Percentiles rank a stretch among this genome's conserved stretches.
Conservation (phyloP, 2,329 filamentous ascomycete species). For the Immersiporthe knoxdaviesiana region DNA sequence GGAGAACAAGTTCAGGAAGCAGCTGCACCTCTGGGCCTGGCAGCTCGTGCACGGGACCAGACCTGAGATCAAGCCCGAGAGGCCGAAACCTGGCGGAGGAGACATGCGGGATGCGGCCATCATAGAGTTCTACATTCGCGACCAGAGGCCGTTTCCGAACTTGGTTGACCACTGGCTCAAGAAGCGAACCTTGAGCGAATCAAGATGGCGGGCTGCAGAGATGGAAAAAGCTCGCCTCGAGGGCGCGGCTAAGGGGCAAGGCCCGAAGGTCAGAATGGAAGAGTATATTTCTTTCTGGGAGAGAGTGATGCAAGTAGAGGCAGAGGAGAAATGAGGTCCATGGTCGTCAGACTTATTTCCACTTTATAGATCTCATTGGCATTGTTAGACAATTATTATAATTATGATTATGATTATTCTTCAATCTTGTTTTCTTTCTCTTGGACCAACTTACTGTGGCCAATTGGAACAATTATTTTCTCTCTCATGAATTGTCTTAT, state of each 20-base stretch:
- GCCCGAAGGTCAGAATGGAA: not conserved
- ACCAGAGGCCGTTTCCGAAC: constrained; percentile 6
- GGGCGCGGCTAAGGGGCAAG: not conserved
- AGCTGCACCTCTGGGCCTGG: constrained; percentile 8
- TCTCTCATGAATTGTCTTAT: too few relatives aligned
- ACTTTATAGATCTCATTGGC: not conserved
- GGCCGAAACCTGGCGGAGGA: not conserved
- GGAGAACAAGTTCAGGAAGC: constrained; percentile 7
- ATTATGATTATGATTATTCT: too few relatives aligned
- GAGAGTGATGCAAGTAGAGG: constrained; percentile 1
- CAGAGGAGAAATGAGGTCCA: not conserved
- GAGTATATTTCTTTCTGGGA: not conserved
- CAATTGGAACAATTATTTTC: too few relatives aligned
- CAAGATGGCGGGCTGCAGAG: constrained; percentile 10
- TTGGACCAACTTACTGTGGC: too few relatives aligned
- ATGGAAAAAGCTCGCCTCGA: not conserved
- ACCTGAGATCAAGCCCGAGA: not conserved
- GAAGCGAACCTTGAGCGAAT: not conserved
- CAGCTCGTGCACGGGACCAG: constrained; percentile 3
- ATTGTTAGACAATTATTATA: too few relatives aligned
- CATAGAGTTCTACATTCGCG: constrained; percentile 7
- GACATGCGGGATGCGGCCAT: constrained; percentile 13
- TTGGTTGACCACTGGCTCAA: constrained; percentile 7
- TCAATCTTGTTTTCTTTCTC: too few relatives aligned
- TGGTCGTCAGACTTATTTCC: not conserved